Conservation (phyloP, 805 yeast species). For the Cyberlindnera euphorbiiphila region DNA sequence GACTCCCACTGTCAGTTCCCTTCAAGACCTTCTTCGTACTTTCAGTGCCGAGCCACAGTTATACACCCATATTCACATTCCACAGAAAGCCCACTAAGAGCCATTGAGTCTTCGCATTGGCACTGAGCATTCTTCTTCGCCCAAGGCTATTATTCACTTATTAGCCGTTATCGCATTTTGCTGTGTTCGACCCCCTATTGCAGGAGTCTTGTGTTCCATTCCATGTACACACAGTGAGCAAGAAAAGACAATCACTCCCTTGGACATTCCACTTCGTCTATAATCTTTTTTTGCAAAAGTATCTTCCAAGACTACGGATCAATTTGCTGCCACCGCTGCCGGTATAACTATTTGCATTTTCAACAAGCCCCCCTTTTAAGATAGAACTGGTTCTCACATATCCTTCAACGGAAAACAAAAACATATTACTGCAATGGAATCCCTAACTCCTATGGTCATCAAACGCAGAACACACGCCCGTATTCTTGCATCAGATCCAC, state of each 20-base stretch:
- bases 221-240: conserved; percentile 1
- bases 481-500: conserved; percentile 34
- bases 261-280: no score
- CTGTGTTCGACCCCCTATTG: neutral
- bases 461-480: conserved; percentile 26
- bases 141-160: conserved; percentile 16
- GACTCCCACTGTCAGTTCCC: neutral
- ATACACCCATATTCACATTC: no score
- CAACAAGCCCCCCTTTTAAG: neutral
- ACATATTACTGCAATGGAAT: conserved; percentile 9
- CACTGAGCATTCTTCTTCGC: neutral
- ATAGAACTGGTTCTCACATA: neutral
- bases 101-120: neutral
- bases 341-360: no score
- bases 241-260: no score
- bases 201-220: no score
- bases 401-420: neutral
- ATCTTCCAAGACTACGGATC: no score
- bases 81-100: neutral
- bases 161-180: conserved; percentile 4
- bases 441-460: conserved; percentile 23
- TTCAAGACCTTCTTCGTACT: neutral
- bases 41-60: neutral
- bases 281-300: no score
- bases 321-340: no score